Percentiles rank a stretch among this genome's conserved stretches.
These are phyloP conservation scores for Thalassiosira hispida DNA, from an alignment of 352 stramenopile species.

Conservation along the genomic window DNA sequence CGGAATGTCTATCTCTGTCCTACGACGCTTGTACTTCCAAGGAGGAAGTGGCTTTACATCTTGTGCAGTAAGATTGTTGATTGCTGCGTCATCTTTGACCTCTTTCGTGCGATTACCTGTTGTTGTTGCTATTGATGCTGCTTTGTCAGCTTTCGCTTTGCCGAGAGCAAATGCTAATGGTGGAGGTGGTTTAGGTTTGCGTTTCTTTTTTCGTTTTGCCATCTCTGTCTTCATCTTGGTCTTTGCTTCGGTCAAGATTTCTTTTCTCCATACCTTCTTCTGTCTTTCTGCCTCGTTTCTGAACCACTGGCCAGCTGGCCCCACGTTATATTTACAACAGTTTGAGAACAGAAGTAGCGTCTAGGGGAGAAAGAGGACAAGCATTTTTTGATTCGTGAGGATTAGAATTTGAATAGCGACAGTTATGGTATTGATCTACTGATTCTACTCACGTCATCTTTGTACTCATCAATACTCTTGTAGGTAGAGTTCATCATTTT, in stretches of 20 bases:
- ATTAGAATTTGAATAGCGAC: too few relatives aligned
- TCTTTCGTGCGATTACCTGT: slow-evolving; percentile 14
- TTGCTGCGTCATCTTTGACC: slow-evolving; percentile 40
- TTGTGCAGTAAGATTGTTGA: slow-evolving; percentile 49
- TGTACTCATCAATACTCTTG: slow-evolving; percentile 67
- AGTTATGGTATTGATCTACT: too few relatives aligned
- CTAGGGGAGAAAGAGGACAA: slow-evolving; percentile 10
- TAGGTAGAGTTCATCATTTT: slow-evolving; percentile 75
- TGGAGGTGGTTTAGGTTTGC: slow-evolving; percentile 44
- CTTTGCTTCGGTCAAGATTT: slow-evolving; percentile 69
- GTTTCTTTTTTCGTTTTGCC: slow-evolving; percentile 61
- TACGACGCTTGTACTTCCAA: slow-evolving; percentile 45
- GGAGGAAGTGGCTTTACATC: slow-evolving; percentile 56
- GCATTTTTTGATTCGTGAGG: neutral
- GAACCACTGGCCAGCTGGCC: slow-evolving; percentile 72
- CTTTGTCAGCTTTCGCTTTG: slow-evolving; percentile 23
- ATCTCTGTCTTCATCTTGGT: slow-evolving; percentile 59
- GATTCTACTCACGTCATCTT: slow-evolving; percentile 65
- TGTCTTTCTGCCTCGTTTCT: slow-evolving; percentile 72
- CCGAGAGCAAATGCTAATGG: slow-evolving; percentile 47
- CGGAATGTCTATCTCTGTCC: slow-evolving; percentile 59
- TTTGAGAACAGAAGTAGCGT: slow-evolving; percentile 81
- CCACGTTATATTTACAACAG: slow-evolving; percentile 80
- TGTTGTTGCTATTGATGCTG: neutral
- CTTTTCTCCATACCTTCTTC: slow-evolving; percentile 74